Evolutionary conservation across 2,329 filamentous ascomycete genomes (phyloP), one percentile per base, ranked within the genome.

Genomic region (Exophiala phaeomuriformis): DNA sequence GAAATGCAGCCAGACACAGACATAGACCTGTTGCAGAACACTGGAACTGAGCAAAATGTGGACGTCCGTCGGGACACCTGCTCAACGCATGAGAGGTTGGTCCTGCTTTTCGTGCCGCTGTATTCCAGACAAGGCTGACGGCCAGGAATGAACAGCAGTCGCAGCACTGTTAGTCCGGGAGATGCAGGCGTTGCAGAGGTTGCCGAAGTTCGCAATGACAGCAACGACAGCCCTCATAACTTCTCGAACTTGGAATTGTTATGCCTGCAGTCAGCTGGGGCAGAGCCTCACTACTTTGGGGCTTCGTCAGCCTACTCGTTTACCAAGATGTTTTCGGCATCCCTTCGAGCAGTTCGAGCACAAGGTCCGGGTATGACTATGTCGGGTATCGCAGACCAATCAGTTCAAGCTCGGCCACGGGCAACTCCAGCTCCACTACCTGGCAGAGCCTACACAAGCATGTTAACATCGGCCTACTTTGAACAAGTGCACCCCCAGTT

Each of bases 401-500:
- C 8, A 7, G 44, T 7, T 31, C 33, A 30, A 12, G 46, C 5
- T 7, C 46, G 51, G 6, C 9, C 37, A 6, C 12, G 9, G 10
- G 10, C 50, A 2, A 42, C 50, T 3, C 50, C 43, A 6, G 43
- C 43, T 28, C 50, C 50, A 8, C 30, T 52, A 28, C 43, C 52
- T 5, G 47, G 30, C 46, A 39, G 52, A 54, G 31, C 47, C 29
- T 4, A 43, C 8, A 43, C 37, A 5, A 48, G 29, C 27, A 52
- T 48, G 37, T 19, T 55, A 0, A 56, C 61, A 39, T 44, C 9
- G 4, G 68, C 69, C 2, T 72, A 69, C 50, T 72, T 72, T 48
- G 57, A 67, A 32, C 68, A 69, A 27, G 68, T 72, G 7, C 69
- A 71, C 39, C 58, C 66, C 0, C 68, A 71, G 46, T 72, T 70